A percentile compares a stretch with the other conserved stretches of the same genome.
phyloP scores from a whole-genome alignment of 176 grass and related monocot species.

The Carex pumila region DNA sequence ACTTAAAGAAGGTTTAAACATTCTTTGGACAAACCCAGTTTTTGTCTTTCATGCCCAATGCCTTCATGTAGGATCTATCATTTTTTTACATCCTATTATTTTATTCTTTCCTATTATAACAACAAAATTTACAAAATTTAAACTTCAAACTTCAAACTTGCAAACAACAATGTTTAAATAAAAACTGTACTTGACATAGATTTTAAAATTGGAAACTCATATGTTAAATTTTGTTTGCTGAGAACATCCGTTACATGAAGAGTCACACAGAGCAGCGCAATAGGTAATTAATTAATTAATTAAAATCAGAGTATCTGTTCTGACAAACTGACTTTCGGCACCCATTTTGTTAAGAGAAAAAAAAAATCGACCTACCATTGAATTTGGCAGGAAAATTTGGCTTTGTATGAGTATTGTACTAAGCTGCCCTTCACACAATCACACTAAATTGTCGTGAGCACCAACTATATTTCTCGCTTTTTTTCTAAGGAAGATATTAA shows the following conservation, averaged over 20 bases:
- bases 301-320: background rate
- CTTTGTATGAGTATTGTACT: constrained; percentile 13
- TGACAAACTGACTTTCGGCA: constrained; percentile 15
- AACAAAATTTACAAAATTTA: background rate
- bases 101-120: constrained; percentile 13
- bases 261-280: background rate
- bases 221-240: background rate
- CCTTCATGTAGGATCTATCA: constrained; percentile 25
- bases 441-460: background rate
- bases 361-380: background rate
- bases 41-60: constrained; percentile 60
- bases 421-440: background rate
- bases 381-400: constrained; percentile 21
- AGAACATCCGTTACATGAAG: background rate
- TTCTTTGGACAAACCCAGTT: constrained; percentile 47
- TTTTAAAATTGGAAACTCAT: background rate
- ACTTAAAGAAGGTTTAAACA: constrained; percentile 54
- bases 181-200: background rate
- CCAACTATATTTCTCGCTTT: background rate
- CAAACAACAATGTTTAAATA: background rate
- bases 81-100: constrained; percentile 4
- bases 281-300: background rate
- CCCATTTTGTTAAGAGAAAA: background rate
- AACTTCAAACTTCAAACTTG: background rate
- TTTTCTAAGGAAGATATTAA: background rate